Evolutionary conservation across 1,284 basidiomycete species (phyloP).

Genomic region (Xerocomus minutiporus): DNA sequence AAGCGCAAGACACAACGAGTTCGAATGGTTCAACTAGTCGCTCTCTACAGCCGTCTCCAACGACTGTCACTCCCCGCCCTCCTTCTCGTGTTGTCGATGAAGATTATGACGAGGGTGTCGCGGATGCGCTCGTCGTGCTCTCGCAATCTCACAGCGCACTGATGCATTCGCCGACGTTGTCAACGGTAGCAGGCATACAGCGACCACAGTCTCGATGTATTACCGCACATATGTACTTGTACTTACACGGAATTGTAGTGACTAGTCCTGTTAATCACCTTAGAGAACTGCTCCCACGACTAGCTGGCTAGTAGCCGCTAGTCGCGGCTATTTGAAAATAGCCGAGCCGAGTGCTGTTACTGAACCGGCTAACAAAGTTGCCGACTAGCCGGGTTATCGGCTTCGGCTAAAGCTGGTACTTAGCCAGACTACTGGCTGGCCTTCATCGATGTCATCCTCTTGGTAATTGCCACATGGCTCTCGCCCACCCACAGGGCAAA

Average conservation of each 20-base stretch:
- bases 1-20: conserved; percentile 55
- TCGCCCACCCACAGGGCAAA: conserved; percentile 54
- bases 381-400: too few relatives aligned
- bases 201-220: conserved; percentile 33
- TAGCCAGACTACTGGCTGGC: conserved; percentile 52
- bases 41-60: conserved; percentile 66
- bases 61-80: conserved; percentile 42
- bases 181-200: conserved; percentile 49
- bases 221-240: conserved; percentile 29
- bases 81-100: conserved; percentile 63
- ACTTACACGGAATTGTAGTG: conserved; percentile 14
- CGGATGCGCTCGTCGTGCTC: conserved; percentile 65
- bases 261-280: too few relatives aligned
- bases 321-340: too few relatives aligned
- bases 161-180: conserved; percentile 48
- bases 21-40: conserved; percentile 58
- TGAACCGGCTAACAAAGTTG: too few relatives aligned
- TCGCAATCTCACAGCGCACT: conserved; percentile 34
- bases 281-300: too few relatives aligned
- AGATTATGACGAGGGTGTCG: conserved; percentile 76
- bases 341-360: too few relatives aligned
- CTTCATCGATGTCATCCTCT: conserved; percentile 40
- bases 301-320: too few relatives aligned
- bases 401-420: too few relatives aligned
- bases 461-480: conserved; percentile 44